Evolutionary conservation across 2,329 filamentous ascomycete genomes (phyloP).

Genomic region (Stylonectria norvegica): DNA sequence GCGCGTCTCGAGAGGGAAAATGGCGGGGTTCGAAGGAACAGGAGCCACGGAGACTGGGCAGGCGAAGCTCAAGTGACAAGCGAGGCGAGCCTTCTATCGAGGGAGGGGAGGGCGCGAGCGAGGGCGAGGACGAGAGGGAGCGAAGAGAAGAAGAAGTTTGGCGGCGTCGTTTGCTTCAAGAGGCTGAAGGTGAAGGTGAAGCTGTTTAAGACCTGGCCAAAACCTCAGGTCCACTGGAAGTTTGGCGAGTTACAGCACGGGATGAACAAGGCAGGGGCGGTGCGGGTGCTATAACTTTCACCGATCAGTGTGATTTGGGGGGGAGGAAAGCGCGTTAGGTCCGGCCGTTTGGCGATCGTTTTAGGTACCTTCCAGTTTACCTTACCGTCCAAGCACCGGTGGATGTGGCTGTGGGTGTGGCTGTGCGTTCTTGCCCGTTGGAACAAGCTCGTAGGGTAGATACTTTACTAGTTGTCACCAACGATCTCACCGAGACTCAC

Average conservation of each 20-base stretch:
- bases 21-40: conserved; percentile 26
- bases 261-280: neutral
- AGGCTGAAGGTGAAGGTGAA: neutral
- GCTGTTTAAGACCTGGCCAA: neutral
- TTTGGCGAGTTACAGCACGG: conserved; percentile 5
- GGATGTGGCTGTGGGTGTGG: too few species aligned
- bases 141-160: neutral
- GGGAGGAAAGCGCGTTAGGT: too few species aligned
- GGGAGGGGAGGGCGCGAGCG: neutral
- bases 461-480: too few species aligned
- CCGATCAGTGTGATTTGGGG: too few species aligned
- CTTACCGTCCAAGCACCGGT: too few species aligned
- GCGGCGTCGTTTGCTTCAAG: neutral
- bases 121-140: neutral
- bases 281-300: too few species aligned
- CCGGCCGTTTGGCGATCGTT: too few species aligned
- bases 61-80: conserved; percentile 12
- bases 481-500: too few species aligned
- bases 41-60: conserved; percentile 15
- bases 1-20: conserved; percentile 12
- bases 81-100: conserved; percentile 13
- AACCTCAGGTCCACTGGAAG: neutral
- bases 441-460: too few species aligned
- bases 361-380: too few species aligned
- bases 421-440: too few species aligned